Conservation (phyloP, 257 asterid species). For the Solanum lycopersicoides region DNA sequence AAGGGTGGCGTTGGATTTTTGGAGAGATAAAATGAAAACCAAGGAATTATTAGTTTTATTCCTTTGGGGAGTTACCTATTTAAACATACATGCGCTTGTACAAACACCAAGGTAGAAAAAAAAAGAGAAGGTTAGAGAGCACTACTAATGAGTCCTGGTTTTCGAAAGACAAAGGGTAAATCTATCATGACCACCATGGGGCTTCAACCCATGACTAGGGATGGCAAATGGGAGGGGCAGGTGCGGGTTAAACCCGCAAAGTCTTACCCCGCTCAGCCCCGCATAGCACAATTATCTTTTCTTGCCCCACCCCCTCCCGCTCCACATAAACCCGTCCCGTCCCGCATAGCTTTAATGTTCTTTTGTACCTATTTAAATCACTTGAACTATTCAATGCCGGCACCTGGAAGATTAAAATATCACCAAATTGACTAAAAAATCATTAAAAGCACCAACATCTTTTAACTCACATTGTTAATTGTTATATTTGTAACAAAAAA, state of each 20-base stretch:
- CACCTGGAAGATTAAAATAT: not conserved
- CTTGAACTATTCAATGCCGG: not conserved
- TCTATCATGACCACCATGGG: not conserved
- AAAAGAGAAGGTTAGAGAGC: not conserved
- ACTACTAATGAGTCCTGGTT: not conserved
- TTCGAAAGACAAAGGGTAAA: not conserved
- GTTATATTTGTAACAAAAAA: too few relatives aligned
- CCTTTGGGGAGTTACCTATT: not conserved
- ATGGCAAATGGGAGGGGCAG: not conserved
- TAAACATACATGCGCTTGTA: not conserved
- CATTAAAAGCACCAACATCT: too few relatives aligned
- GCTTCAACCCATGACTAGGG: not conserved
- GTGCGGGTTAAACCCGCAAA: not conserved
- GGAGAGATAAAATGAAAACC: not conserved
- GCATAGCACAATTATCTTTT: not conserved
- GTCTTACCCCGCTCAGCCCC: not conserved
- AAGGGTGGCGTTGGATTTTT: not conserved
- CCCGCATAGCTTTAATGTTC: not conserved
- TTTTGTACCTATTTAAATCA: not conserved
- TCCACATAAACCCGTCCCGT: not conserved
- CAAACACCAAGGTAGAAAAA: not conserved
- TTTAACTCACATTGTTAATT: too few relatives aligned
- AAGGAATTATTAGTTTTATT: not conserved
- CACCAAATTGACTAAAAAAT: not conserved
- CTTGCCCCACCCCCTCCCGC: not conserved